phyloP scores from a whole-genome alignment of 169 alveolate genomes.

The Plasmodium vivax region DNA sequence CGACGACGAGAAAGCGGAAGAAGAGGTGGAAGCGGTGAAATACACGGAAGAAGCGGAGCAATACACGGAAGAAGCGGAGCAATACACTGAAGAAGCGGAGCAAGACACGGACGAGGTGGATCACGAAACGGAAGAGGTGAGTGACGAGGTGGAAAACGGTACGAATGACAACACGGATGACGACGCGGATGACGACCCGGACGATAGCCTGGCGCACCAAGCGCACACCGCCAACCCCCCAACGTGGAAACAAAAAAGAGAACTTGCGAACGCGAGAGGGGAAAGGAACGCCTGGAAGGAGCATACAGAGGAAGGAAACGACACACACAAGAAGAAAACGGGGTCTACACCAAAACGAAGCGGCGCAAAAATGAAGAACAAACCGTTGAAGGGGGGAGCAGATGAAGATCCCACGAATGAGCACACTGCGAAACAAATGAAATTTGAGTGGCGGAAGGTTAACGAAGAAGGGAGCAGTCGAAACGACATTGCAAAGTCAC shows the following conservation, averaged over 20 bases:
- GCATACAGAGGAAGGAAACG: not conserved
- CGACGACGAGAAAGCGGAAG: not conserved
- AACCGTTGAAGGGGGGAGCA: not conserved
- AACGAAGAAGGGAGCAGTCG: not conserved
- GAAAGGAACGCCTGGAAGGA: not conserved
- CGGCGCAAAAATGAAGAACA: not conserved
- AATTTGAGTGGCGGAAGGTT: slow-evolving; percentile 69
- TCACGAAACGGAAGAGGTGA: not conserved
- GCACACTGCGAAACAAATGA: slow-evolving; percentile 42
- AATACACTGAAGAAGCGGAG: slow-evolving; percentile 6
- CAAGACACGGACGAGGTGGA: slow-evolving; percentile 16
- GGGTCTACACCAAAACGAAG: not conserved
- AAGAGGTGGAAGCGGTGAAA: not conserved
- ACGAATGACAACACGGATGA: not conserved
- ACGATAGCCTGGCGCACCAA: not conserved
- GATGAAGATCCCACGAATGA: slow-evolving; percentile 25
- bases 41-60: slow-evolving; percentile 5
- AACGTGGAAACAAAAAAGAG: not conserved
- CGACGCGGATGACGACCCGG: not conserved
- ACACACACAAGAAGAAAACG: not conserved
- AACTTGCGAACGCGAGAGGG: not conserved
- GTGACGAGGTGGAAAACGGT: not conserved
- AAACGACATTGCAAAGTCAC: not conserved
- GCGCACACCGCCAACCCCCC: not conserved
- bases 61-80: slow-evolving; percentile 1